Percentiles rank a stretch among this genome's conserved stretches.
Conservation (phyloP, 257 asterid genomes). For the Solanum piurae region DNA sequence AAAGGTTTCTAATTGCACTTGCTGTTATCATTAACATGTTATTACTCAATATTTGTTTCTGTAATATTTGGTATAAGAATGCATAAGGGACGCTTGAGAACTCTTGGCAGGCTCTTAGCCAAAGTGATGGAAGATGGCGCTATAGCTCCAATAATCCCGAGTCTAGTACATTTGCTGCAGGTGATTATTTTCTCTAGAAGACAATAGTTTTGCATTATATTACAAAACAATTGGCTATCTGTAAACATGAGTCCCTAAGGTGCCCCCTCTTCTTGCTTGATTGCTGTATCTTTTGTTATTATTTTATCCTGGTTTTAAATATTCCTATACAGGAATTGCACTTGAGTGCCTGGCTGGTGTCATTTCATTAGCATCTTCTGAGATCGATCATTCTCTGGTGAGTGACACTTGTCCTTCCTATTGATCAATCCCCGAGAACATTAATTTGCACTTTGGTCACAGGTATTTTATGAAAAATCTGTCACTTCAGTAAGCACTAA, state of each 20-base stretch:
- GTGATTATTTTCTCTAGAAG: constrained; percentile 21
- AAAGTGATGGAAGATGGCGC: constrained; percentile 99
- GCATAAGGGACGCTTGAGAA: neutral
- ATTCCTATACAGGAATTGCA: constrained; percentile 57
- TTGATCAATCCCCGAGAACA: neutral
- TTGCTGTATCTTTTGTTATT: neutral
- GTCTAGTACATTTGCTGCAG: constrained; percentile 86
- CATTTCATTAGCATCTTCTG: constrained; percentile 64
- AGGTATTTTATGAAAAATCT: neutral
- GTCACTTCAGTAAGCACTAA: neutral
- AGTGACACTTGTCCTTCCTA: constrained; percentile 3
- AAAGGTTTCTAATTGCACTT: constrained; percentile 36
- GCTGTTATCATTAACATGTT: neutral
- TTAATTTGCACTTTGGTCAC: neutral
- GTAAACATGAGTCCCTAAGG: neutral
- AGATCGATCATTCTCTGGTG: constrained; percentile 69
- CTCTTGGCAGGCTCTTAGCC: constrained; percentile 75
- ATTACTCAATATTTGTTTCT: neutral
- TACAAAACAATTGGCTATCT: neutral
- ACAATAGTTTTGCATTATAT: neutral
- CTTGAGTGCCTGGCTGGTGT: constrained; percentile 86
- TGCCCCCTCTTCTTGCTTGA: neutral
- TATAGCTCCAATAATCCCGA: constrained; percentile 73
- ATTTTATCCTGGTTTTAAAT: neutral
- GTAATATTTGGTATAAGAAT: neutral